Base-by-base conservation (phyloP, 805 yeast species). In the Blastobotrys chiropterorum region DNA sequence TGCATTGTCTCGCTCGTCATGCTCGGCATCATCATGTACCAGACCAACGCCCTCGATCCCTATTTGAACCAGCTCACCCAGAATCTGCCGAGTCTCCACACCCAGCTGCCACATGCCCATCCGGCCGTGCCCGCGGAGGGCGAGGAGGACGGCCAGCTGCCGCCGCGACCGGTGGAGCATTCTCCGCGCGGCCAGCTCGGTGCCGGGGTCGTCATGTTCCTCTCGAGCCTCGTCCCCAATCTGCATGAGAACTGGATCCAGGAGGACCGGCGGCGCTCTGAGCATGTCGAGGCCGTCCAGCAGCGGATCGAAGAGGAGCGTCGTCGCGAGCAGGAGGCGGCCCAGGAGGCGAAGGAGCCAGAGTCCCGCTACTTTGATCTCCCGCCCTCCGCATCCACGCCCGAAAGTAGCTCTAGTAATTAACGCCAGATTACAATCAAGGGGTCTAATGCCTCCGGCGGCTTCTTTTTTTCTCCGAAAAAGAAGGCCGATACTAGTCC, bases 151-250 rank as follows among this genome's bases (percentile, higher is more conserved):
- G 34, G 5, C 11, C 8, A 26, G 34, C 5, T 5, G 11, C 34
- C 34, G 8, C 34, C 8, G 11, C 34, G 11, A 6, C 34, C 34
- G 34, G n/a, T n/a, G n/a, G n/a, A n/a, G n/a, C n/a, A n/a, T n/a
- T 26, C 34, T 11, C 34, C 34, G 34, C 8, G 34, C 11, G 34
- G 34, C 11, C n/a, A n/a, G n/a, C 34, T 26, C 34, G 34, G 34
- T 5, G 34, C 34, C 11, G 34, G 34, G 8, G 34, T 26, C 34
- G 38, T 48, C 16, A 48, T 56, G 43, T 48, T 56, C 4, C 20
- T 56, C 7, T 49, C 51, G 30, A 56, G 59, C 41, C 5, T 56
- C 19, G 13, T 56, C 19, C 59, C 59, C 1, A n/a, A 52, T 4
- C n/a, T 54, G 44, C 47, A 56, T 34, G 58, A 56, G 11, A 17